phyloP scores from a whole-genome alignment of 140 eudicot genomes.

The Senecio squalidus region DNA sequence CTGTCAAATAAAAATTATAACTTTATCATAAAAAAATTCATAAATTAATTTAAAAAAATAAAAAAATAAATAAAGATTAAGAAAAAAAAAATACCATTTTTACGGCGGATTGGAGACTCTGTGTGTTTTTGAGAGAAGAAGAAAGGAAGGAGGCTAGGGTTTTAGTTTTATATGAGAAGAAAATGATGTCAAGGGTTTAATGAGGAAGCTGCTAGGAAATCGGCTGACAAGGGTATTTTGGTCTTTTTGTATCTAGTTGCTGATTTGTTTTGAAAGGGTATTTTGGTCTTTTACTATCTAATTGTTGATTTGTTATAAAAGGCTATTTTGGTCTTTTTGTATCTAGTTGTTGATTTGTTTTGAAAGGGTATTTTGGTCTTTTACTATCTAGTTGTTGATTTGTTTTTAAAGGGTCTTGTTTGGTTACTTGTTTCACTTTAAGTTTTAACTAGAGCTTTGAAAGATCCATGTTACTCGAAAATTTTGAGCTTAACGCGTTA shows the following conservation, averaged over 20 bases:
- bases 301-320: no score
- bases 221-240: slow-evolving; percentile 16
- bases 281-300: no score
- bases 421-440: no score
- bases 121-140: background rate
- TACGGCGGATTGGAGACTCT: slow-evolving; percentile 13
- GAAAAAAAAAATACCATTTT: slow-evolving; percentile 29
- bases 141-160: slow-evolving; percentile 38
- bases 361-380: no score
- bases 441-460: no score
- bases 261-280: background rate
- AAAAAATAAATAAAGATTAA: background rate
- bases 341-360: background rate
- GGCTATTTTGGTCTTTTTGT: slow-evolving; percentile 18
- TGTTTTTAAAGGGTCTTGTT: background rate
- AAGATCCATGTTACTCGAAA: no score
- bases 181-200: slow-evolving; percentile 26
- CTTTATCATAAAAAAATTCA: background rate
- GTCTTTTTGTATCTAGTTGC: slow-evolving; percentile 1
- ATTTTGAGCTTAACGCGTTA: no score
- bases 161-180: slow-evolving; percentile 19
- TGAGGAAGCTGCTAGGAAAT: slow-evolving; percentile 20
- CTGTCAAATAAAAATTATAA: slow-evolving; percentile 17
- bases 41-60: no score
- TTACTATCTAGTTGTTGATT: no score